Base-by-base conservation (phyloP, 495 filamentous ascomycete species). In the Apodospora peruviana region DNA sequence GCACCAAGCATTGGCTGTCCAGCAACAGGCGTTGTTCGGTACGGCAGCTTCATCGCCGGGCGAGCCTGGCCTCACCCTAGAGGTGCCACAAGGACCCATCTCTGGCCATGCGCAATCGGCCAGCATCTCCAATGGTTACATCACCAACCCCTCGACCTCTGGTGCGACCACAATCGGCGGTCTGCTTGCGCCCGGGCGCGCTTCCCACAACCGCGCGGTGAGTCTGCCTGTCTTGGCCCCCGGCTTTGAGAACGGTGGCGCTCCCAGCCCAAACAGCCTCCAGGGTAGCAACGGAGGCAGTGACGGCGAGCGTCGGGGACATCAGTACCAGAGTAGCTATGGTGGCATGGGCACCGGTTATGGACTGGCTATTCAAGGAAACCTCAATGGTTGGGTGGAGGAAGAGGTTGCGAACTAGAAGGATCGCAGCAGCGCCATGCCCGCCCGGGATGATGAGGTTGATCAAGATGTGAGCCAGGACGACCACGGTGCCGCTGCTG, bases 131-230 rank as follows among this genome's bases (percentile, higher is more conserved):
- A 81, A 82, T 54, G 77, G 76, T 53, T 72, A 81, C 32, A 53
- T 62, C 38, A 64, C 61, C 17, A 79, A 80, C 57, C 72, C 76
- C 27, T 72, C 66, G 25, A 58, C 70, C 10, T 74, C 72, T 12
- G 77, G 84, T 45, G 80, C 85, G 21, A 81, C 84, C 5, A 88
- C 81, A 14, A 83, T 85, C 49, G 81, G 83, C 43, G 81, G 85
- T 11, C 72, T 88, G n/a, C 83, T 90, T 4, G 86, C 88, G 19
- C 89, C 89, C 18, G 79, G 79, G 27, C 82, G 87, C 32, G 80
- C 78, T 22, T 85, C 87, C 55, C 90, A 95, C 67, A 85, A 81
- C 57, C 85, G 90, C 24, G 87, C 90, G 35, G 87, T 93, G 46
- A 91, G 87, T 60, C 69, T 95, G 52, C 90, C 90, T 1, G 88